phyloP scores from a whole-genome alignment of 164 flowering plant species.

The Aristolochia californica region DNA sequence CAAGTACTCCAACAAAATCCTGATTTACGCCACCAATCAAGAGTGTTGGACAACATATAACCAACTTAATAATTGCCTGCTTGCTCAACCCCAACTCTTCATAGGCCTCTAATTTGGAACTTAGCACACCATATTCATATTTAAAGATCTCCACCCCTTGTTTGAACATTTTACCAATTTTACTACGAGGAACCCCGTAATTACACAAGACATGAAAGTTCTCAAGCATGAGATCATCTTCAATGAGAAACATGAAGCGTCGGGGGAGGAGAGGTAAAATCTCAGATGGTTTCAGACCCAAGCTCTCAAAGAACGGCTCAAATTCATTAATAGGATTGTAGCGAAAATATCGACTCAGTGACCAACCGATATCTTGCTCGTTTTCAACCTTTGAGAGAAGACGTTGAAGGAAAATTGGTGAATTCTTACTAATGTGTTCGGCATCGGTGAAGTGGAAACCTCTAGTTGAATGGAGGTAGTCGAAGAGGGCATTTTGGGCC shows the following conservation, averaged over 20 bases:
- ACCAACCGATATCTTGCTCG: constrained; percentile 21
- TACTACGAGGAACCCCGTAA: constrained; percentile 47
- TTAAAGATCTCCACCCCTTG: constrained; percentile 42
- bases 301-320: constrained; percentile 84
- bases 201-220: constrained; percentile 49
- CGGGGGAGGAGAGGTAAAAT: constrained; percentile 36
- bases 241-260: constrained; percentile 43
- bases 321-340: constrained; percentile 79
- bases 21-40: constrained; percentile 27
- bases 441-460: constrained; percentile 50
- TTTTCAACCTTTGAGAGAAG: constrained; percentile 30
- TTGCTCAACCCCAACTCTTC: constrained; percentile 32
- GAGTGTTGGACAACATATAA: constrained; percentile 39
- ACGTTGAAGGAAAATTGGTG: constrained; percentile 38
- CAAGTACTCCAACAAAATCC: constrained; percentile 29
- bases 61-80: constrained; percentile 21
- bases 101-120: constrained; percentile 8
- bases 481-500: constrained; percentile 53
- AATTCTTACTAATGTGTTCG: constrained; percentile 59
- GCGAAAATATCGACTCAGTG: constrained; percentile 38
- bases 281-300: constrained; percentile 51
- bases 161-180: constrained; percentile 54
- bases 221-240: constrained; percentile 46
- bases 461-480: constrained; percentile 63
- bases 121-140: constrained; percentile 38